Conservation (phyloP, 306 rosid genomes). For the Pyrus betulifolia region DNA sequence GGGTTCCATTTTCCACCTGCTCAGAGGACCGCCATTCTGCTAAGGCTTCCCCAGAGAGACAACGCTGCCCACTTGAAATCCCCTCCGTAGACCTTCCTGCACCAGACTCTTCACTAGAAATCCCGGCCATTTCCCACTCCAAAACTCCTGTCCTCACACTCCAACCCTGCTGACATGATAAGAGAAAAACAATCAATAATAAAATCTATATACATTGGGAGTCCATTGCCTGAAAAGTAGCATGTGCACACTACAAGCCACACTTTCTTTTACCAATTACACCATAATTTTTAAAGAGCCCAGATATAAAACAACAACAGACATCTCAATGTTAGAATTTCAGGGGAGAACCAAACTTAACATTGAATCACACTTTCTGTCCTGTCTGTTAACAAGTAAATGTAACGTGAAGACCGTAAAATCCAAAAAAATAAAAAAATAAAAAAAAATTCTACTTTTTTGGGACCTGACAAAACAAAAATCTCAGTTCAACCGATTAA, state of each 20-base stretch:
- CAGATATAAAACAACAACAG: neutral
- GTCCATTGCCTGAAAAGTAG: constrained; percentile 4
- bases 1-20: constrained; percentile 93
- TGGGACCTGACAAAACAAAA: neutral
- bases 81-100: constrained; percentile 68
- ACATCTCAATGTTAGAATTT: neutral
- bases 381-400: neutral
- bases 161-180: constrained; percentile 29
- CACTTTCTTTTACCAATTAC: neutral
- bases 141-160: constrained; percentile 31
- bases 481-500: constrained; percentile 7
- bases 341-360: neutral
- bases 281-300: neutral
- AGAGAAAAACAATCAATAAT: constrained; percentile 8
- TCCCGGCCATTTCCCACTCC: constrained; percentile 76
- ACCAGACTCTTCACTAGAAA: constrained; percentile 66
- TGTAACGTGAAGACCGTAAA: neutral
- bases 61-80: constrained; percentile 64
- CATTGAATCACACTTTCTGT: neutral
- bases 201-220: neutral
- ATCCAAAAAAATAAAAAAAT: too few relatives aligned
- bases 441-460: too few relatives aligned
- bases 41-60: constrained; percentile 82
- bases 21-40: constrained; percentile 97
- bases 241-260: constrained; percentile 1